A percentile compares a stretch with the other conserved stretches of the same genome.
Conservation (phyloP, 495 filamentous ascomycete species). For the Penicillium alfredii region DNA sequence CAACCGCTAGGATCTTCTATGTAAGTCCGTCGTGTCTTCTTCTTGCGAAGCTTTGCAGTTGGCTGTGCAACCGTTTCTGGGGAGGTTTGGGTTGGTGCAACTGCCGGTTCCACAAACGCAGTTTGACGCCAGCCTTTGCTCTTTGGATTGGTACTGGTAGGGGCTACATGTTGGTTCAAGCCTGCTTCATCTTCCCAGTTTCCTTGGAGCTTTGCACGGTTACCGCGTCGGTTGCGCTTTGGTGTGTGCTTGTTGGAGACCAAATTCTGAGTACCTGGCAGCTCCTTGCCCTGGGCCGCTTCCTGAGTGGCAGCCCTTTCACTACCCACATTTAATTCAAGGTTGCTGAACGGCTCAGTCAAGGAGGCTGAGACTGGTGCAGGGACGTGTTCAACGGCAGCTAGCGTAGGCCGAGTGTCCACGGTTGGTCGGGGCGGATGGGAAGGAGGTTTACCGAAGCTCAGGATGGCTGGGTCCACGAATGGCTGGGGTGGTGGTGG, state of each 20-base stretch:
- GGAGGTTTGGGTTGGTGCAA: constrained; percentile 15
- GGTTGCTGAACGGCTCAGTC: constrained; percentile 39
- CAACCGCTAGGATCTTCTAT: constrained; percentile 73
- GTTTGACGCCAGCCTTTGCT: constrained; percentile 79
- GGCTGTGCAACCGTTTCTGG: constrained; percentile 18
- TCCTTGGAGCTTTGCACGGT: too few species aligned
- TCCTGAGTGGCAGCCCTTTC: constrained; percentile 5
- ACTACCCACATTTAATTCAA: constrained; percentile 29
- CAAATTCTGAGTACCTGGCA: constrained; percentile 13
- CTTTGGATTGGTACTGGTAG: constrained; percentile 38
- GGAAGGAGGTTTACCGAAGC: constrained; percentile 33
- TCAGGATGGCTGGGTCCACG: constrained; percentile 53
- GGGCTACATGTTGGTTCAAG: constrained; percentile 29
- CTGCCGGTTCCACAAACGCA: constrained; percentile 58
- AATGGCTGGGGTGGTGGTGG: constrained; percentile 25
- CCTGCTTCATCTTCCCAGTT: constrained; percentile 15
- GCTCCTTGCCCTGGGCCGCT: constrained; percentile 14
- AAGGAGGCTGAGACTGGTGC: constrained; percentile 28
- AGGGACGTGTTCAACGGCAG: constrained; percentile 6
- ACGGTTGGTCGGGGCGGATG: constrained; percentile 7
- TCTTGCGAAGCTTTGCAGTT: constrained; percentile 45
- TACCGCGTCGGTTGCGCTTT: constrained; percentile 31
- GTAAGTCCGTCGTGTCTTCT: constrained; percentile 46
- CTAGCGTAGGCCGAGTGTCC: constrained; percentile 1
- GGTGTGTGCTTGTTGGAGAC: constrained; percentile 15